These are phyloP conservation scores for Trametes cingulata DNA, from an alignment of 768 basidiomycete species.

Conservation along the genomic window DNA sequence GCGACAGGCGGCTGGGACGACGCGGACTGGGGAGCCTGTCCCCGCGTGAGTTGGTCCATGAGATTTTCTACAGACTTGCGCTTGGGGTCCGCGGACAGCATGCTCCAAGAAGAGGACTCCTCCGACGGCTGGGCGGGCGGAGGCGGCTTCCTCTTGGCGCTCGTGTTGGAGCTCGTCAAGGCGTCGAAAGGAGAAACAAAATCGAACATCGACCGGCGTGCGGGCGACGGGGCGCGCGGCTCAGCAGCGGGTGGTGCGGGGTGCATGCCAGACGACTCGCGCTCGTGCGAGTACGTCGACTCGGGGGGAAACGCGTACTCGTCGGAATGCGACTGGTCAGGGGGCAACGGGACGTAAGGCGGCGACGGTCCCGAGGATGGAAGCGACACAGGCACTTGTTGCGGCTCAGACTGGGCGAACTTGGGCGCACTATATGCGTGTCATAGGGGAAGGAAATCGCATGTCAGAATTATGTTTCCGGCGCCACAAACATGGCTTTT, in stretches of 20 bases:
- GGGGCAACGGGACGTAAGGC: conserved; percentile 22
- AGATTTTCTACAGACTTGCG: conserved; percentile 83
- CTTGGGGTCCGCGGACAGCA: conserved; percentile 54
- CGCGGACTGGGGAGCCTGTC: conserved; percentile 36
- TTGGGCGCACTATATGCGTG: conserved; percentile 16
- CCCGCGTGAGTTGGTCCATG: conserved; percentile 67
- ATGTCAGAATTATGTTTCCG: neutral
- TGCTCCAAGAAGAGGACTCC: conserved; percentile 61
- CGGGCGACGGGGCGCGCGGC: conserved; percentile 60
- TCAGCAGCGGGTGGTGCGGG: conserved; percentile 11
- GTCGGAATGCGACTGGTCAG: conserved; percentile 24
- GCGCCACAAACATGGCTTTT: neutral
- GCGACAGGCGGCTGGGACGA: conserved; percentile 26
- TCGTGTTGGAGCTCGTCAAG: conserved; percentile 49
- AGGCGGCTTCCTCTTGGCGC: conserved; percentile 70
- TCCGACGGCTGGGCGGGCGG: conserved; percentile 44
- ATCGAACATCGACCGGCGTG: conserved; percentile 82
- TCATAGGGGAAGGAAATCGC: neutral
- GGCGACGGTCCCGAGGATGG: conserved; percentile 26
- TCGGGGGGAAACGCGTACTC: conserved; percentile 23
- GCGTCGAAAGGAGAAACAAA: conserved; percentile 86
- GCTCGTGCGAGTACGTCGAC: conserved; percentile 28
- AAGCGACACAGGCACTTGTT: conserved; percentile 14
- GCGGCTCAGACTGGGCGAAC: conserved; percentile 14
- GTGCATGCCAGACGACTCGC: conserved; percentile 17